Percentiles rank a stretch among this genome's conserved stretches.
Conservation (phyloP, 208 protist genomes). For the Trypanosoma boissoni region DNA sequence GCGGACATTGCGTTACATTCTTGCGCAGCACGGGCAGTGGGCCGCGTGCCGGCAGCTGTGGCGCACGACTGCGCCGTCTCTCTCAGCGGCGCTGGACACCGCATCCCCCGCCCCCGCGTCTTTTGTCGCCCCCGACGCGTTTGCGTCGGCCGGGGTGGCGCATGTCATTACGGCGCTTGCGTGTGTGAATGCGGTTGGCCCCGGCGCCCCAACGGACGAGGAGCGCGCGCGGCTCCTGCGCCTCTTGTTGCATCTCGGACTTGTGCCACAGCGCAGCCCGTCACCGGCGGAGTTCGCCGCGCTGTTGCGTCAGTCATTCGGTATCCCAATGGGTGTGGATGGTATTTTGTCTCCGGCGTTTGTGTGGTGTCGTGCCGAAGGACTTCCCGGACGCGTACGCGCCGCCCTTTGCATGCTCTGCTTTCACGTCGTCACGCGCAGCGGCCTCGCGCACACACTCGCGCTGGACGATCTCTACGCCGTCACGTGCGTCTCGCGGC, state of each 20-base stretch:
- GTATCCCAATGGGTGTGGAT: conserved; percentile 13
- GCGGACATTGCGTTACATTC: conserved; percentile 45
- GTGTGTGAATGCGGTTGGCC: conserved; percentile 27
- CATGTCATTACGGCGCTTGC: conserved; percentile 33
- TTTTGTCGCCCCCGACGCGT: not conserved
- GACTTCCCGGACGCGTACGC: conserved; percentile 40
- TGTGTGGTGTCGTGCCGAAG: conserved; percentile 49
- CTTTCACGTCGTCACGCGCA: conserved; percentile 49
- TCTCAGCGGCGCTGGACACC: not conserved
- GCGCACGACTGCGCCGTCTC: conserved; percentile 1
- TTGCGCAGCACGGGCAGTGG: conserved; percentile 64
- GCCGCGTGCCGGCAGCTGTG: conserved; percentile 10
- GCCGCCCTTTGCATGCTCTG: conserved; percentile 47
- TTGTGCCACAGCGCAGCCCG: conserved; percentile 39
- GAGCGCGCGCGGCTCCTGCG: conserved; percentile 20
- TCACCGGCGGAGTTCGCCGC: conserved; percentile 53
- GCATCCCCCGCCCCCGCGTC: not conserved
- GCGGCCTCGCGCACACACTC: conserved; percentile 33
- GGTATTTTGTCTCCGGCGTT: conserved; percentile 58
- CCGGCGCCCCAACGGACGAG: not conserved
- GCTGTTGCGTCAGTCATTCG: conserved; percentile 43
- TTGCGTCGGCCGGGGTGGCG: not conserved
- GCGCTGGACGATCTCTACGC: conserved; percentile 66
- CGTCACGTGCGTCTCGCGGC: conserved; percentile 43
- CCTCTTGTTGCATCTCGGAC: conserved; percentile 35